Evolutionary conservation across 1,284 basidiomycete species (phyloP).

Genomic region (Heliocybe sulcata): DNA sequence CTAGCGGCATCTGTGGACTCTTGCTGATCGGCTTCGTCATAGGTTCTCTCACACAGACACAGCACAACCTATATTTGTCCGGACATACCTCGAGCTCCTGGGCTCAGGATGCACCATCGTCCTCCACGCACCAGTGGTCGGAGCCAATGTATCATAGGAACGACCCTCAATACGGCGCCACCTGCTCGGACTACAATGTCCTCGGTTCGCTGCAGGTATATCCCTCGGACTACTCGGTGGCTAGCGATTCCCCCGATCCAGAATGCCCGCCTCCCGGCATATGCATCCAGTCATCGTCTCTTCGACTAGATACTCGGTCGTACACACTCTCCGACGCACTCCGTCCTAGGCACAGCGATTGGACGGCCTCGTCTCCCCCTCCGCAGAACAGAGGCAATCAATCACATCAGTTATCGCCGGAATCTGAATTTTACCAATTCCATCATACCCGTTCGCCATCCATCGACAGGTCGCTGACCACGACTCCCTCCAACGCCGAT

Average conservation of each 20-base stretch:
- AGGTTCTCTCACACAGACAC: not conserved
- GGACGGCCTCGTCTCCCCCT: not conserved
- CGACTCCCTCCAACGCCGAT: not conserved
- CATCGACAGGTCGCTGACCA: not conserved
- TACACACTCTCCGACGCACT: constrained; percentile 1
- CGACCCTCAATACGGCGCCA: not conserved
- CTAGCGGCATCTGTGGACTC: not conserved
- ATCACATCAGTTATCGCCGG: not conserved
- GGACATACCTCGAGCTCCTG: not conserved
- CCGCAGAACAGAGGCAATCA: not conserved
- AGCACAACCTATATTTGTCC: not conserved
- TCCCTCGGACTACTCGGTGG: not conserved
- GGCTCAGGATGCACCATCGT: not conserved
- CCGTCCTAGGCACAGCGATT: not conserved
- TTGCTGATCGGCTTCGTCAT: not conserved
- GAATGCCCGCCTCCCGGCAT: not conserved
- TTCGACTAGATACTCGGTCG: not conserved
- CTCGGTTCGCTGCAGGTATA: not conserved
- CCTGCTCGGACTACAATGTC: not conserved
- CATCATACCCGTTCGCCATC: not conserved
- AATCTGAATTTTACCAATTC: not conserved
- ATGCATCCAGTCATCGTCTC: not conserved
- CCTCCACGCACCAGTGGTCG: not conserved
- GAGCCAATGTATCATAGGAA: not conserved
- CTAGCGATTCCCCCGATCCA: not conserved